Conservation (phyloP, 1,139 yeast species). For the Yamadazyma atmosphaerica region DNA sequence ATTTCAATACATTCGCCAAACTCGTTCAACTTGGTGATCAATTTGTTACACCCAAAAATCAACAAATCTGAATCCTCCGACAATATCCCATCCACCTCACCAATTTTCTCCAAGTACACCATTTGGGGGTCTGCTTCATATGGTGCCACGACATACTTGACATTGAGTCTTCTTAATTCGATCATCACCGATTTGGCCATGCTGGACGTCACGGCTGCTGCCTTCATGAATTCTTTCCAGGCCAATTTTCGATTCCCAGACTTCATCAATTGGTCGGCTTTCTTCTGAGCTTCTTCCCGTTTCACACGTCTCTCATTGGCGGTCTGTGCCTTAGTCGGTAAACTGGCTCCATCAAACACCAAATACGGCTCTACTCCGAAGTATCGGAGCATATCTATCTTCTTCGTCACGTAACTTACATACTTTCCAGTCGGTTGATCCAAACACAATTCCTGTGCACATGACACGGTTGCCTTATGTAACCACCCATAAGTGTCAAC, state of each 20-base stretch:
- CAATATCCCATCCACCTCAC: conserved; percentile 79
- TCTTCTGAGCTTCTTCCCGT: conserved; percentile 56
- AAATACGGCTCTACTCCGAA: conserved; percentile 80
- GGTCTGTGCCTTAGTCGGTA: conserved; percentile 78
- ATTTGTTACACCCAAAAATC: conserved; percentile 76
- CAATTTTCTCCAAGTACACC: conserved; percentile 80
- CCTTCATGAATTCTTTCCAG: conserved; percentile 67
- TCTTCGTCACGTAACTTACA: conserved; percentile 58
- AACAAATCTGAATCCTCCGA: conserved; percentile 94
- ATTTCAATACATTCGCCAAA: conserved; percentile 76
- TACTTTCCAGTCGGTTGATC: conserved; percentile 71
- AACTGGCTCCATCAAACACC: conserved; percentile 90
- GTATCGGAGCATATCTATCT: conserved; percentile 62
- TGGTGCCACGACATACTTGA: conserved; percentile 89
- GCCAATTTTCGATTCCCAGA: conserved; percentile 63
- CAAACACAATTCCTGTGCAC: conserved; percentile 80
- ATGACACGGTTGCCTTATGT: conserved; percentile 79
- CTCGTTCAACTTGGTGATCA: conserved; percentile 82
- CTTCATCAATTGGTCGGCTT: conserved; percentile 51
- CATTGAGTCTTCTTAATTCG: conserved; percentile 56
- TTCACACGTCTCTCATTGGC: conserved; percentile 61
- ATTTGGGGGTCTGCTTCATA: conserved; percentile 98
- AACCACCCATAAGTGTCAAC: conserved; percentile 98
- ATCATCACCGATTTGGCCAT: conserved; percentile 89
- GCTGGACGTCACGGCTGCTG: conserved; percentile 84